A percentile compares a stretch with the other conserved stretches of the same genome.
These are phyloP conservation scores for Exsudoporus floridanus DNA, from an alignment of 1,284 basidiomycete species.

Conservation along the genomic window DNA sequence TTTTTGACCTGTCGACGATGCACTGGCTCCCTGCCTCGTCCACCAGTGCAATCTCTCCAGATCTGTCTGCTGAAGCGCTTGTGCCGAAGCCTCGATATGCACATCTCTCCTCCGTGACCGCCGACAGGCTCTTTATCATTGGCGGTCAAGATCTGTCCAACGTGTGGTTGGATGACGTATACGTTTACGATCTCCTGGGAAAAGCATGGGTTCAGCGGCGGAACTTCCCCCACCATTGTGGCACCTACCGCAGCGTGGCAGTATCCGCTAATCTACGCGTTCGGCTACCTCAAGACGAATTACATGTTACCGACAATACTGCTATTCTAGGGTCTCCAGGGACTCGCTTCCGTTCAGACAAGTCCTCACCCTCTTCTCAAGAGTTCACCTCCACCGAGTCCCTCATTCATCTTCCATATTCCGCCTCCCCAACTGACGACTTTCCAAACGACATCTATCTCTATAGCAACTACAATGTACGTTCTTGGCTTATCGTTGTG, in stretches of 20 bases:
- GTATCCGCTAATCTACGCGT: constrained; percentile 70
- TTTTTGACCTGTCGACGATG: constrained; percentile 72
- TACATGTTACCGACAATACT: constrained; percentile 39
- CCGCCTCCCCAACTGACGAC: constrained; percentile 66
- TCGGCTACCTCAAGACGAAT: constrained; percentile 65
- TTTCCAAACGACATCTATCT: constrained; percentile 77
- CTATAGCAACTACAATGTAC: constrained; percentile 88
- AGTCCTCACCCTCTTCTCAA: constrained; percentile 36
- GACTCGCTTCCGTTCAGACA: constrained; percentile 54
- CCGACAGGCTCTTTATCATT: constrained; percentile 85
- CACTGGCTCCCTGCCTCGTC: constrained; percentile 66
- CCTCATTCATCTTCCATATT: constrained; percentile 73
- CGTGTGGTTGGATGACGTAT: constrained; percentile 89
- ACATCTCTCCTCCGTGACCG: constrained; percentile 82
- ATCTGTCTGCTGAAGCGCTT: constrained; percentile 43
- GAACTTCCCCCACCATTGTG: constrained; percentile 85
- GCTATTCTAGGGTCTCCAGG: constrained; percentile 55
- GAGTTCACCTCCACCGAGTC: constrained; percentile 58
- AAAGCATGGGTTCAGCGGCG: constrained; percentile 77
- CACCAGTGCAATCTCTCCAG: constrained; percentile 30
- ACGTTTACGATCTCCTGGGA: constrained; percentile 76
- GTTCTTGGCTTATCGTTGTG: constrained; percentile 30
- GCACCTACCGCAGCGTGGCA: constrained; percentile 89
- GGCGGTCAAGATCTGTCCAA: constrained; percentile 92
- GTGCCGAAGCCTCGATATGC: constrained; percentile 84